phyloP scores from a whole-genome alignment of 2,329 filamentous ascomycete species.

The Sclerotinia sclerotiorum region DNA sequence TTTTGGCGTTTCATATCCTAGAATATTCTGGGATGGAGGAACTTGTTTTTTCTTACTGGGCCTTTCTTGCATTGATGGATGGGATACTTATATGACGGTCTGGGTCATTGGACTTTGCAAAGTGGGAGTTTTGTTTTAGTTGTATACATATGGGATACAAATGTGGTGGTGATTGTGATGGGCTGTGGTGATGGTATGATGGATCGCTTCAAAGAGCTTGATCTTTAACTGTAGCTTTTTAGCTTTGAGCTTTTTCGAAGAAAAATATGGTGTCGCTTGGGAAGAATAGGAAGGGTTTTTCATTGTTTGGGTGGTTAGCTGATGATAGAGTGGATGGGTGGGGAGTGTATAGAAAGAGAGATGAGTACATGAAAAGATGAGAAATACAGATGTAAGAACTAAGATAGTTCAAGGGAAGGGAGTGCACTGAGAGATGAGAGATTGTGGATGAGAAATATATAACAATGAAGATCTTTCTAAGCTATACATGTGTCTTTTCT shows the following conservation, averaged over 20 bases:
- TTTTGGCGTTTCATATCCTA: conserved; percentile 14
- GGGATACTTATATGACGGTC: conserved; percentile 9
- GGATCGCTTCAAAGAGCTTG: not conserved
- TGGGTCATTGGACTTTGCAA: not conserved
- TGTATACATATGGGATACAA: conserved; percentile 1
- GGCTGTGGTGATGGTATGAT: too few relatives aligned
- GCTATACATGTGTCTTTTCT: not conserved
- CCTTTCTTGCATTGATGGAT: conserved; percentile 15
- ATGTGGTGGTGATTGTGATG: not conserved
- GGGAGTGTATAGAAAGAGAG: not conserved
- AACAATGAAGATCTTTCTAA: conserved; percentile 1
- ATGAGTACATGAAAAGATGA: conserved; percentile 9
- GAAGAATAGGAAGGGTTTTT: not conserved
- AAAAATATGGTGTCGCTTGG: not conserved
- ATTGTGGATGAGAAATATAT: not conserved
- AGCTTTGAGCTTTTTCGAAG: not conserved
- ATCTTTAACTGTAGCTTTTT: not conserved
- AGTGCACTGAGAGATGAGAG: not conserved
- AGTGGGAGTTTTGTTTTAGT: not conserved
- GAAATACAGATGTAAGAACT: not conserved
- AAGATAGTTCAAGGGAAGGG: too few relatives aligned
- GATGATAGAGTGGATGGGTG: not conserved
- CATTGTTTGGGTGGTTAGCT: conserved; percentile 3
- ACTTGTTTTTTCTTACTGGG: not conserved
- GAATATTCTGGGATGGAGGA: not conserved